Base-by-base conservation (phyloP, 192 early-diverging fungal species). In the Backusella tuberculispora region DNA sequence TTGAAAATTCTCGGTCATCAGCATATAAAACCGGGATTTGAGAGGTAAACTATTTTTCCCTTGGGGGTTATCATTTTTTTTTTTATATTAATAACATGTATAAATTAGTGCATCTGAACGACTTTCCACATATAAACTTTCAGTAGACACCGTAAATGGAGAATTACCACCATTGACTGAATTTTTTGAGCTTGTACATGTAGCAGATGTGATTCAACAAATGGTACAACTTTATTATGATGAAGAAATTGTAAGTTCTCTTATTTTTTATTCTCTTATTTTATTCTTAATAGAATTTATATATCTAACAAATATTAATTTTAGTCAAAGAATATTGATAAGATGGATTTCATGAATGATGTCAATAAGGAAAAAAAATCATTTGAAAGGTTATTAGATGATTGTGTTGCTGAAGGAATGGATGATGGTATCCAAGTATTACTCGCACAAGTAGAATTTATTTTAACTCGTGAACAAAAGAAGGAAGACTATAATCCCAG, bases 121-220 rank as follows among this genome's bases (percentile, higher is more conserved):
- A 42, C 71, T 88, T 29, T 69, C 83, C 13, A 44, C 78, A 26
- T 85, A 87, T 81, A 77, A 85, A 76, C 74, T 87, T 45, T 43
- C 72, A 19, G 21, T 67, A 26, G 77, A 84, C 78, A 75, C 71
- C 67, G 29, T 78, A 14, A 63, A 37, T 37, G 76, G 75, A 38
- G 83, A 83, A 56, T 87, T 90, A 63, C 88, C 87, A 53, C 92
- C 87, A 50, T 81, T 90, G 45, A 86, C 78, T 74, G 92, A 95
- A 64, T 98, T 98, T 78, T 96, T 98, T 81, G 97, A 96, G 76
- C 81, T 99, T 42, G 91, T 98, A 19, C 97, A 99, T 82, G 86
- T 99, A 50, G 92, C 92, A 26, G 97, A 99, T 84, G 81, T 98
- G 64, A 91, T 94, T 41, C 91, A 95, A 65, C 97, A 99, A 74